phyloP scores from a whole-genome alignment of 2,329 filamentous ascomycete species.

The Lachnellula subtilissima region DNA sequence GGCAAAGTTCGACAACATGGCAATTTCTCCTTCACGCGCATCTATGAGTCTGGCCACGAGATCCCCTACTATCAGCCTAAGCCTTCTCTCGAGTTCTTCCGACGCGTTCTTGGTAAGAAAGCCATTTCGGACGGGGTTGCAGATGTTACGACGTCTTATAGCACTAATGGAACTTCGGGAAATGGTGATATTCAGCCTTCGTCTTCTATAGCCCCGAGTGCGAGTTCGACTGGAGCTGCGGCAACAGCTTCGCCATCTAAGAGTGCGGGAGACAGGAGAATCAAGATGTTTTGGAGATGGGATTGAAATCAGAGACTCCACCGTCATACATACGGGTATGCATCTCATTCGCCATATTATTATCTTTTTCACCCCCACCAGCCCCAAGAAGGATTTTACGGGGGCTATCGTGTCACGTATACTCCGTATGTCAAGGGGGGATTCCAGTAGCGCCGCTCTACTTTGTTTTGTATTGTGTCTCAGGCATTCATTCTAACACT shows the following conservation, averaged over 20 bases:
- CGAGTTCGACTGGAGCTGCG: not conserved
- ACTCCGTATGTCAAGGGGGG: no score
- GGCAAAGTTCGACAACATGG: conserved; percentile 70
- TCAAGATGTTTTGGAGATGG: not conserved
- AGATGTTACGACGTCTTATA: not conserved
- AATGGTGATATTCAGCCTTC: not conserved
- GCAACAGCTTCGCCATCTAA: not conserved
- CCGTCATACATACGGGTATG: no score
- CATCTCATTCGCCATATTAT: no score
- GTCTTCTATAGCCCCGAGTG: not conserved
- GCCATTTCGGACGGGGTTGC: not conserved
- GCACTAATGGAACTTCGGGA: not conserved
- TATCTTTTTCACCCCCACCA: no score
- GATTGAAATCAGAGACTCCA: no score
- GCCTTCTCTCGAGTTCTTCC: not conserved
- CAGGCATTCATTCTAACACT: no score
- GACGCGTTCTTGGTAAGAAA: not conserved
- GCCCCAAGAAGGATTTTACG: no score
- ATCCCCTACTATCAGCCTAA: conserved; percentile 1
- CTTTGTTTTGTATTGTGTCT: no score
- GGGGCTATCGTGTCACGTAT: no score
- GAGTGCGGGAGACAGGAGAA: not conserved
- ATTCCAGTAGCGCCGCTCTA: no score
- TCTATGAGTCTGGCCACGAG: conserved; percentile 58
- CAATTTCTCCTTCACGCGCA: conserved; percentile 61